Evolutionary conservation across 352 stramenopile genomes (phyloP), one percentile per base, ranked within the genome.

Genomic region (Pythium plurisporium): DNA sequence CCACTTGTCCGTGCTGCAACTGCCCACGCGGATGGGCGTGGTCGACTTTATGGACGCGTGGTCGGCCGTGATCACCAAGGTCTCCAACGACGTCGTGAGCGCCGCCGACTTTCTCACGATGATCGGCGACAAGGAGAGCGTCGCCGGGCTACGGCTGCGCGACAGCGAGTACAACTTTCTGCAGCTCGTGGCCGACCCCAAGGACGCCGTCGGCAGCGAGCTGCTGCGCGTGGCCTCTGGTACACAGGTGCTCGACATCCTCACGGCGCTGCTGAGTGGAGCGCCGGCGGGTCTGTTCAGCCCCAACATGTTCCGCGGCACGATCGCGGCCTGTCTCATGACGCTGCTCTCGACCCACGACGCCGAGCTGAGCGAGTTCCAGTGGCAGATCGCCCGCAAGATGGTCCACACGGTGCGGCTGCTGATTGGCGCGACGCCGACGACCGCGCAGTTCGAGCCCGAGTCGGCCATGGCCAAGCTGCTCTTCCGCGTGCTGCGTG

Each of bases 31-130:
- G 54, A 73, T 77, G 19, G 76, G 76, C n/a, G 65, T 72, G 12
- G 68, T 79, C 9, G 76, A 89, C 57, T 87, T 86, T 54, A 89
- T 89, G 74, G 76, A 87, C 54, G 65, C 76, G 34, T 87, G 76
- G 74, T 86, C 74, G n/a, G 74, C 78, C 2, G 71, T 75, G 43
- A 81, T 86, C 66, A 59, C 64, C n/a, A 79, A 80, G 36, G 62
- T 86, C n/a, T 83, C 78, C 3, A 76, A 72, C 46, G 78, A 88
- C 42, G 62, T 88, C 8, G 74, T 88, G 41, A 86, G 62, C 2
- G 74, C 72, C 4, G 64, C 74, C 1, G 78, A 86, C 44, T 85
- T 88, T 47, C 65, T 88, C n/a, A 40, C 38, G 4, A 69, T 88
- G 36, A 80, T 88, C 34, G 78, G 70, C 4, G 55, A 60, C 7